Evolutionary conservation across 2,329 filamentous ascomycete species (phyloP), one percentile per base, ranked within the genome.

Genomic region (Xylariaceae sp.): DNA sequence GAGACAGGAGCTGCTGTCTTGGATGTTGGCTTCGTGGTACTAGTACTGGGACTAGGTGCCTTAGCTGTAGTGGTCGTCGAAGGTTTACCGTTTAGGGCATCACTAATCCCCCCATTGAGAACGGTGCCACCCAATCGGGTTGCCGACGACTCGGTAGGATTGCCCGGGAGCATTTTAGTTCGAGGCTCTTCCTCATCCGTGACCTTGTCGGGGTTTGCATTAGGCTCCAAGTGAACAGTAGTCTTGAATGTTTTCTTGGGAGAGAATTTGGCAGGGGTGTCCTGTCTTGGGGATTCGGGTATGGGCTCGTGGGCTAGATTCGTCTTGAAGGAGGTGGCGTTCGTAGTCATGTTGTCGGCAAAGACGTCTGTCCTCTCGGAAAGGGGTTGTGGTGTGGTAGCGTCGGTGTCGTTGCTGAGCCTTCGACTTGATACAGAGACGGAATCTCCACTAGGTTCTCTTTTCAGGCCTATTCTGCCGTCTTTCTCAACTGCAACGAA

Each of bases 401-500:
- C 65, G 49, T 75, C 74, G 31, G 72, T 77, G 6, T 74, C 76
- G 58, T 73, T 73, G 66, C 73, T 76, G 19, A 68, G 59, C 50
- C 74, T 75, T 28, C 74, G 69, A 16, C 70, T 72, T 4, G 71
- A 69, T 6, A 72, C 74, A 5, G 73, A 69, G 36, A 67, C 69
- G 0, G 78, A 80, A 23, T 80, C 78, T 36, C 72, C 69, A 61
- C 78, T 81, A 21, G 69, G 70, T 37, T 79, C 75, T 56, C 77
- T 72, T 67, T 76, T 78, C 26, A 86, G 72, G 41, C 83, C 83
- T 64, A 86, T 75, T 40, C 80, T 77, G 51, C 84, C 83, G 73
- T 85, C 82, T 61, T 85, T 85, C 69, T 92, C 88, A 41, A 93
- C 82, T 16, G 88, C 84, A 49, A 93, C 83, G 71, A 93, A 93